phyloP scores from a whole-genome alignment of 257 asterid species.

The Solanum tacnaense region DNA sequence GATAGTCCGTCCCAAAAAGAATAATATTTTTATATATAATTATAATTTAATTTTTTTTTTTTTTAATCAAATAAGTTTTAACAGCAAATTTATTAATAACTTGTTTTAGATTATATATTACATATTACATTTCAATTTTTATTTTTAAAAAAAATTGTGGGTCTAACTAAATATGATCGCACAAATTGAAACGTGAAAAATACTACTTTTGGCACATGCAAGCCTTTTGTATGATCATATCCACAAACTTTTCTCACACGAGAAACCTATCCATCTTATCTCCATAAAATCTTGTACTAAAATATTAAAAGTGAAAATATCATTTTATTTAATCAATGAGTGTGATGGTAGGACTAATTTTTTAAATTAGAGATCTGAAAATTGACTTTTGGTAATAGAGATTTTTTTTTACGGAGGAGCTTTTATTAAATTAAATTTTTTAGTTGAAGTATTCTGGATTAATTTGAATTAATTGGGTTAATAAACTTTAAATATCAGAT shows the following conservation, averaged over 20 bases:
- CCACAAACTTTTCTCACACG: not conserved
- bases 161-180: not conserved
- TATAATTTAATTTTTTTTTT: not conserved
- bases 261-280: not conserved
- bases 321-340: not conserved
- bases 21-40: not conserved
- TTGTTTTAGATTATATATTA: not conserved
- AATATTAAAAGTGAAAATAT: not conserved
- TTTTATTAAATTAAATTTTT: not conserved
- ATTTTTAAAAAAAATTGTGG: not conserved
- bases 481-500: not conserved
- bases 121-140: not conserved
- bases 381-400: not conserved
- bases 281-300: not conserved
- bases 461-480: not conserved
- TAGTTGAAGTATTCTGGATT: not conserved
- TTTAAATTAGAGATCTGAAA: not conserved
- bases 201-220: not conserved
- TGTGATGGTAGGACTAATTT: not conserved
- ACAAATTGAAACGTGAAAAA: not conserved
- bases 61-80: not conserved
- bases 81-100: not conserved
- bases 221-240: not conserved
- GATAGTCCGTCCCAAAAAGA: not conserved
- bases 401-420: not conserved